Percentiles rank a stretch among this genome's conserved stretches.
These are phyloP conservation scores for Pistacia vera DNA, from an alignment of 345 rosid species.

Conservation along the genomic window DNA sequence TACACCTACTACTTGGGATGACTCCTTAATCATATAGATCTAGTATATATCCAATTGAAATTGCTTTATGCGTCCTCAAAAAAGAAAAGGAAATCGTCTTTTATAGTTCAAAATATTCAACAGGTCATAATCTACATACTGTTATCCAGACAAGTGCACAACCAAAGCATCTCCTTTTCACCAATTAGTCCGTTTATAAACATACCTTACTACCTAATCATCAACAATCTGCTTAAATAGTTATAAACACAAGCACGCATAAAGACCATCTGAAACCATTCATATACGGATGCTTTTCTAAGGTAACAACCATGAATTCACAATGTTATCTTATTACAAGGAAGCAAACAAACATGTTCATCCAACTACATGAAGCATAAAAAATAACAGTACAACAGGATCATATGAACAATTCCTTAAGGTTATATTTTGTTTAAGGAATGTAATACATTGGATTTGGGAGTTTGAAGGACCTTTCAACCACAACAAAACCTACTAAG, in stretches of 20 bases:
- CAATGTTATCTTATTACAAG: neutral
- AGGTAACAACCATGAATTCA: neutral
- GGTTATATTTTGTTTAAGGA: no score
- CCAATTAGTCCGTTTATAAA: neutral
- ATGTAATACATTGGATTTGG: no score
- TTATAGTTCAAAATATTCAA: neutral
- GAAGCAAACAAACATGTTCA: neutral
- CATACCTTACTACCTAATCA: no score
- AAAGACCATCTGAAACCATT: no score
- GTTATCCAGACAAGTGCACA: neutral
- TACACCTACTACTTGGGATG: neutral
- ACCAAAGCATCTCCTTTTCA: neutral
- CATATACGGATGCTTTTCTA: neutral
- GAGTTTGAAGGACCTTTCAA: no score
- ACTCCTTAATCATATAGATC: neutral
- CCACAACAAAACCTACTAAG: no score
- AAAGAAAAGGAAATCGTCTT: neutral
- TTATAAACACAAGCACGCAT: no score
- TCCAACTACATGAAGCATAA: neutral
- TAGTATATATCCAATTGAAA: neutral
- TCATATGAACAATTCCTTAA: no score
- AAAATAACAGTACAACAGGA: no score
- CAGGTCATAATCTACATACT: neutral
- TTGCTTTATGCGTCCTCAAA: neutral
- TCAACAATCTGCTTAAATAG: no score